Evolutionary conservation across 768 basidiomycete species (phyloP), one percentile per base, ranked within the genome.

Genomic region (Nidula microcarpa): DNA sequence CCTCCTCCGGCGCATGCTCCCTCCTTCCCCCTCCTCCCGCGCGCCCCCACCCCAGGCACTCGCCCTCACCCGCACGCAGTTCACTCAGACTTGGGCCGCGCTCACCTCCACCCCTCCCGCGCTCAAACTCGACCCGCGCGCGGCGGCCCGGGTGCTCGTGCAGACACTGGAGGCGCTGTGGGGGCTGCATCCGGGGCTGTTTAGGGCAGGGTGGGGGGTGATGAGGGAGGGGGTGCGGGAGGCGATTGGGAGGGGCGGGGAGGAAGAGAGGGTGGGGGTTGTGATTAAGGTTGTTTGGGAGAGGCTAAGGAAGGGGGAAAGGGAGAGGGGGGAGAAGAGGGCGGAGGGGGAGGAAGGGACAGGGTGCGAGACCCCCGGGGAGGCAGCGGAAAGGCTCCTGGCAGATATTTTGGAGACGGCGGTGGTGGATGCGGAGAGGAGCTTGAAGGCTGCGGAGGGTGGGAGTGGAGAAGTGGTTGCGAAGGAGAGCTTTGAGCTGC

Each of bases 151-250:
- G 33, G 50, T 75, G 7, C 56, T 87, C 4, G 75, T 71, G 4
- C 77, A 78, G 60, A 70, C 70, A 3, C 54, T 77, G 30, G 62
- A 67, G 32, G 58, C 69, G 18, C 61, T 84, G 34, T 51, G 58
- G 47, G 65, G 59, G 1, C 55, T 75, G 6, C 62, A 69, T 34
- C 50, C 39, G 78, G 80, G 66, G 33, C 60, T 87, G n/a, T 81
- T 82, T 54, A 62, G 72, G 8, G 65, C 66, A 1, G 79, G 76
- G 2, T 87, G 86, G 78, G 67, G 64, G 3, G 62, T 69, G 0
- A 59, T 89, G 4, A 23, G 23, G 23, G 23, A 23, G 23, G 23
- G 23, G 4, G 23, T 23, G 23, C 23, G 23, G 23, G 23, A 23
- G 23, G 23, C 23, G 4, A 23, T 23, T 23, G 23, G 23, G 23